These are phyloP conservation scores for Entelexis paramagnoliae DNA, from an alignment of 1,139 yeast genomes.

Conservation along the genomic window DNA sequence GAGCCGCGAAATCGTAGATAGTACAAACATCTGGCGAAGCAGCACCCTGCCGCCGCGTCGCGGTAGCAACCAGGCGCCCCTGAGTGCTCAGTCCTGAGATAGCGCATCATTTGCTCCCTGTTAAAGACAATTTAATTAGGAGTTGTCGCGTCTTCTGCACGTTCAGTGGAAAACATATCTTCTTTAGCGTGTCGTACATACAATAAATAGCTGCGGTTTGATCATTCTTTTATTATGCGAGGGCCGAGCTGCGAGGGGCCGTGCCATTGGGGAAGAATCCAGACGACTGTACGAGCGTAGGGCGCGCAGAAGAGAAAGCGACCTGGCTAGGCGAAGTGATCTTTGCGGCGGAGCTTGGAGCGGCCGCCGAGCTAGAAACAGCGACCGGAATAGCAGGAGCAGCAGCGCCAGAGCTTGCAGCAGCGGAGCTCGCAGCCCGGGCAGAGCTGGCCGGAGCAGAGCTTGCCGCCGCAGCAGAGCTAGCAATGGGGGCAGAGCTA, in stretches of 20 bases:
- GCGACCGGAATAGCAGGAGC: background rate
- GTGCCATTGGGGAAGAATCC: conserved; percentile 1
- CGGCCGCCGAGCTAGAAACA: background rate
- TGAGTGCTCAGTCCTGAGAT: no score
- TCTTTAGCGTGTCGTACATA: background rate
- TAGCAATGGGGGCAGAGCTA: conserved; percentile 4
- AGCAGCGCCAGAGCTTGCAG: background rate
- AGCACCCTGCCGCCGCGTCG: background rate
- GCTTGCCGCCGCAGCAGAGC: background rate
- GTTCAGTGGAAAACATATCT: background rate
- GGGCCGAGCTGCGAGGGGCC: conserved; percentile 5
- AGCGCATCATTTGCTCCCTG: no score
- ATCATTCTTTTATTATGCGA: background rate
- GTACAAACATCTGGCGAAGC: background rate
- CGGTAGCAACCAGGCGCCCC: background rate
- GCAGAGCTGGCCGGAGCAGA: background rate
- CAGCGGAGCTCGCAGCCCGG: background rate
- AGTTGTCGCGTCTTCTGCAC: no score
- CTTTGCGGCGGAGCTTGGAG: conserved; percentile 1
- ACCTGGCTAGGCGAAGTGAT: conserved; percentile 1
- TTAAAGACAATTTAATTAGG: no score
- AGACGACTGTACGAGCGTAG: background rate
- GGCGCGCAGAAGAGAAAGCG: background rate
- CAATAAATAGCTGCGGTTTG: conserved; percentile 3
- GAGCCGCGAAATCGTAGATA: background rate